These are phyloP conservation scores for Cryptosporidium viatorum DNA, from an alignment of 169 alveolate species.

Conservation along the genomic window DNA sequence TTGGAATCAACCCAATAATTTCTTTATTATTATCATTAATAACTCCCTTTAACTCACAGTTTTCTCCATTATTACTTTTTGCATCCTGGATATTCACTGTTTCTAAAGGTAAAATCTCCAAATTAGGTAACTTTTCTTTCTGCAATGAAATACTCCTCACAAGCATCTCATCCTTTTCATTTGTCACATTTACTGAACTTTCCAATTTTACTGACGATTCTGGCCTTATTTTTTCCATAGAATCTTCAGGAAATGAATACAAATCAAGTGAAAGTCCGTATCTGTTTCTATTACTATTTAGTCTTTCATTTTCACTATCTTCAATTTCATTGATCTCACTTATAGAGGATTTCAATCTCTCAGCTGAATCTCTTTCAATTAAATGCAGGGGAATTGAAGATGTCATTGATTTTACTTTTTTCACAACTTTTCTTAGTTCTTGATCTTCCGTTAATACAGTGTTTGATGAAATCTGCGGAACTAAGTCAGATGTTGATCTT, in stretches of 20 bases:
- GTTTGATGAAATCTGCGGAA: background rate
- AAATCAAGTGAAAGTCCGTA: background rate
- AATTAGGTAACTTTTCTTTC: constrained; percentile 22
- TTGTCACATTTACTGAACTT: background rate
- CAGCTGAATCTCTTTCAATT: background rate
- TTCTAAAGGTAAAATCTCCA: constrained; percentile 37
- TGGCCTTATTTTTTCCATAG: background rate
- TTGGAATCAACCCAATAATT: background rate
- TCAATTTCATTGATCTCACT: constrained; percentile 1
- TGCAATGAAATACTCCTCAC: constrained; percentile 12
- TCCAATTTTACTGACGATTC: background rate
- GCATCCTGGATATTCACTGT: background rate
- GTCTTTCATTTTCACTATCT: constrained; percentile 56
- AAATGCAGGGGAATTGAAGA: background rate
- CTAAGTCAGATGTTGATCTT: constrained; percentile 12
- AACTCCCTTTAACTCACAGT: background rate
- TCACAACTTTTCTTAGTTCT: background rate
- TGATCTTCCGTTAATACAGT: background rate
- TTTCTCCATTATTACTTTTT: background rate
- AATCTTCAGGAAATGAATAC: background rate
- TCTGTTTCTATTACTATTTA: constrained; percentile 38
- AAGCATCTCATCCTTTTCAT: background rate
- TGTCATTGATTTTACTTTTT: background rate
- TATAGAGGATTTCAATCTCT: background rate
- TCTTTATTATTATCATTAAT: background rate